Evolutionary conservation across 331 rosid genomes (phyloP).

Genomic region (Pyrus hybrid): DNA sequence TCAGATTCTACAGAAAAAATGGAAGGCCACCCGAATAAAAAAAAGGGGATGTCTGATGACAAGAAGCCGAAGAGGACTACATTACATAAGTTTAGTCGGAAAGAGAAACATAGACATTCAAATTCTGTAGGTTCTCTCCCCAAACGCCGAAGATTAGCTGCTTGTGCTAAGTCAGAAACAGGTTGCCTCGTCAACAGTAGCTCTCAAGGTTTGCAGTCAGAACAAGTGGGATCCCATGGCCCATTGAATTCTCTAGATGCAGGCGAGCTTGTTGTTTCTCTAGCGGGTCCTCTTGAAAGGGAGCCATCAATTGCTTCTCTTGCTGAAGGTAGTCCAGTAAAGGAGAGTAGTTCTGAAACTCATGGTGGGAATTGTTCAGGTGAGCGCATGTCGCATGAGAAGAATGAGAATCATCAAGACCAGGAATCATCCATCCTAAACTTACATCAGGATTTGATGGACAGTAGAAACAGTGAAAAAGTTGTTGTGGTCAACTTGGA

Average conservation of each 20-base stretch:
- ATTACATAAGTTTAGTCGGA: conserved; percentile 31
- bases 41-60: conserved; percentile 12
- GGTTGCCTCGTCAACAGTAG: conserved; percentile 24
- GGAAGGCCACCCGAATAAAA: conserved; percentile 22
- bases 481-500: not conserved
- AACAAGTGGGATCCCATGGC: conserved; percentile 8
- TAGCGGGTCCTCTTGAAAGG: conserved; percentile 18
- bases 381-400: conserved; percentile 12
- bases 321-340: conserved; percentile 21
- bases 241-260: conserved; percentile 23
- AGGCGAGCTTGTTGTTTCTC: conserved; percentile 20
- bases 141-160: conserved; percentile 52
- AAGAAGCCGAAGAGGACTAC: conserved; percentile 27
- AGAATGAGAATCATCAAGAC: conserved; percentile 27
- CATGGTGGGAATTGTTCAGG: conserved; percentile 10
- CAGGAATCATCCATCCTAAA: conserved; percentile 19
- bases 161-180: conserved; percentile 47
- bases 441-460: conserved; percentile 15
- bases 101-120: conserved; percentile 37
- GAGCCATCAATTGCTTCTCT: conserved; percentile 18
- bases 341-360: conserved; percentile 15
- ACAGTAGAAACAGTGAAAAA: conserved; percentile 19
- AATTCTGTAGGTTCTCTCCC: conserved; percentile 31
- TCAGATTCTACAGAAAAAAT: conserved; percentile 23
- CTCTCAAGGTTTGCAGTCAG: conserved; percentile 24